Conservation (phyloP, 768 basidiomycete species). For the Piloderma croceum region DNA sequence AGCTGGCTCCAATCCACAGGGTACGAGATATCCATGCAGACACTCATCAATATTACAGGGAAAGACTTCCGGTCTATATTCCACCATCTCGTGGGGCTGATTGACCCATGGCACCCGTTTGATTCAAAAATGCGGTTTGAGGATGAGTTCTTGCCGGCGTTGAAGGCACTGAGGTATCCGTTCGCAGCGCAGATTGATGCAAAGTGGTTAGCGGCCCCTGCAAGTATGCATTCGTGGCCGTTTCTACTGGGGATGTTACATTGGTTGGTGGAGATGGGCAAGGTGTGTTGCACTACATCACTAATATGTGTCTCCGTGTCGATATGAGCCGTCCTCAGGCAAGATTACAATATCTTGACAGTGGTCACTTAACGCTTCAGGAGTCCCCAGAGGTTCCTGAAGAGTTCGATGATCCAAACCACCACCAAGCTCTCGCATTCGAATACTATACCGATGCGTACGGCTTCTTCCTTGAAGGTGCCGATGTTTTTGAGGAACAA, state of each 20-base stretch:
- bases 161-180: constrained; percentile 80
- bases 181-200: constrained; percentile 72
- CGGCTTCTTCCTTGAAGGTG: constrained; percentile 56
- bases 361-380: constrained; percentile 65
- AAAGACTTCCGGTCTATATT: constrained; percentile 87
- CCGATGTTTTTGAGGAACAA: constrained; percentile 64
- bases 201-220: constrained; percentile 84
- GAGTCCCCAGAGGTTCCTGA: constrained; percentile 56
- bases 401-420: constrained; percentile 68
- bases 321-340: constrained; percentile 17
- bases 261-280: constrained; percentile 86
- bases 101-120: constrained; percentile 68
- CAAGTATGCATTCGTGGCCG: constrained; percentile 91
- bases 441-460: constrained; percentile 69
- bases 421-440: constrained; percentile 75
- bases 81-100: constrained; percentile 60
- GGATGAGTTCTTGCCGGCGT: constrained; percentile 73
- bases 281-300: constrained; percentile 44
- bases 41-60: constrained; percentile 71
- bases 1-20: constrained; percentile 61
- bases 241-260: constrained; percentile 80
- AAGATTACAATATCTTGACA: constrained; percentile 44
- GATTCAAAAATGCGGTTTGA: constrained; percentile 56
- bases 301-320: neutral
- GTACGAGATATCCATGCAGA: constrained; percentile 62